A percentile compares a stretch with the other conserved stretches of the same genome.
These are phyloP conservation scores for Ganoderma multipileum DNA, from an alignment of 1,284 basidiomycete species.

Conservation along the genomic window DNA sequence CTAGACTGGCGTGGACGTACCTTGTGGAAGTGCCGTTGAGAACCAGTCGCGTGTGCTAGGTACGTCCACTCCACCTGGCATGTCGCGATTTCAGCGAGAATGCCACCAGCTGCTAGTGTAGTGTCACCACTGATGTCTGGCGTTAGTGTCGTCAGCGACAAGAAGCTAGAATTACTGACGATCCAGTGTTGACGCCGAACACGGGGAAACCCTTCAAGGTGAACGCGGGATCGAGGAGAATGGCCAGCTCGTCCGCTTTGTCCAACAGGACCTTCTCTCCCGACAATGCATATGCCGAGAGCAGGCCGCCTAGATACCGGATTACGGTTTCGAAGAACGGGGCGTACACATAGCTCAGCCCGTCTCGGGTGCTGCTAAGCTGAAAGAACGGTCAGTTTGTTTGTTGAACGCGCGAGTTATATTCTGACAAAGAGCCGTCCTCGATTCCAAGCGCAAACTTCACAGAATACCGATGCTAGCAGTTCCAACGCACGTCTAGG, in stretches of 20 bases:
- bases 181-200: slow-evolving; percentile 51
- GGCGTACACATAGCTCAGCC: slow-evolving; percentile 36
- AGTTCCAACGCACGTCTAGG: too few relatives aligned
- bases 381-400: neutral
- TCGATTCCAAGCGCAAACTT: neutral
- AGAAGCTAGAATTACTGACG: slow-evolving; percentile 34
- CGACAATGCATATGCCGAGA: slow-evolving; percentile 76
- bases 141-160: neutral
- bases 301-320: slow-evolving; percentile 75
- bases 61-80: slow-evolving; percentile 72
- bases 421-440: neutral
- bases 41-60: slow-evolving; percentile 66
- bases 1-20: slow-evolving; percentile 40
- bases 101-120: slow-evolving; percentile 15
- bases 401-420: neutral
- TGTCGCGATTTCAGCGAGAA: slow-evolving; percentile 55
- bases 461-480: neutral
- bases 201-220: slow-evolving; percentile 57
- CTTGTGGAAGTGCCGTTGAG: slow-evolving; percentile 54
- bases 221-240: slow-evolving; percentile 58
- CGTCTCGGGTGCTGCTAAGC: slow-evolving; percentile 2
- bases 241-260: slow-evolving; percentile 59
- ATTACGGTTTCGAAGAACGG: slow-evolving; percentile 82
- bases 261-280: slow-evolving; percentile 56
- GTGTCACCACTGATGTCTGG: slow-evolving; percentile 12